Percentiles rank a stretch among this genome's conserved stretches.
phyloP scores from a whole-genome alignment of 1,139 yeast species.

The Magnusiomyces suaveolens region DNA sequence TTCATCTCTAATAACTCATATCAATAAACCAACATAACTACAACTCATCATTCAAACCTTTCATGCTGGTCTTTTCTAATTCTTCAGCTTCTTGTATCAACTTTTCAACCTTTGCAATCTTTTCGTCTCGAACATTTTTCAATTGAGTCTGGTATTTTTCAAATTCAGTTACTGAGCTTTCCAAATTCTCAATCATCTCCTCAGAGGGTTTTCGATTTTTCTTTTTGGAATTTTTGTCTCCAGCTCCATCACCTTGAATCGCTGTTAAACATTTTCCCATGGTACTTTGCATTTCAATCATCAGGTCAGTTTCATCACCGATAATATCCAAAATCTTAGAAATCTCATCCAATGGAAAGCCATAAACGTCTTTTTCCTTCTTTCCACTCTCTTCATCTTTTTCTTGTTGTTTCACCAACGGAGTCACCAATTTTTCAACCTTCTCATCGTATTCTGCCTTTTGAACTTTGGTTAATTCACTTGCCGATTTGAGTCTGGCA shows the following conservation, averaged over 20 bases:
- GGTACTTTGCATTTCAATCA: not conserved
- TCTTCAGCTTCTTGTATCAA: conserved; percentile 6
- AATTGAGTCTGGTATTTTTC: conserved; percentile 30
- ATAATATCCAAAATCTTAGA: not conserved
- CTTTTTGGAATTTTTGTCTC: not conserved
- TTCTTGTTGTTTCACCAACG: not conserved
- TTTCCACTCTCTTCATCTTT: conserved; percentile 6
- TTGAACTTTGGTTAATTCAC: not conserved
- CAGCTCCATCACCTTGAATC: conserved; percentile 46
- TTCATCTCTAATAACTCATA: too few species aligned
- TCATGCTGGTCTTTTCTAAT: conserved; percentile 10
- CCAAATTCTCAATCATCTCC: conserved; percentile 29
- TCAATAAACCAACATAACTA: too few species aligned
- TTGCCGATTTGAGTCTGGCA: not conserved
- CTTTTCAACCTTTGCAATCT: conserved; percentile 9
- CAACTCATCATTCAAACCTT: conserved; percentile 17
- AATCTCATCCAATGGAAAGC: not conserved
- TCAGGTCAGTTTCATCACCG: not conserved
- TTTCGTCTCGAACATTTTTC: conserved; percentile 17
- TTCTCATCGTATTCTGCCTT: not conserved
- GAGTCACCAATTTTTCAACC: not conserved
- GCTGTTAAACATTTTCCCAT: conserved; percentile 40
- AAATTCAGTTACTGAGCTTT: conserved; percentile 40
- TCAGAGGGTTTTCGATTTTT: not conserved
- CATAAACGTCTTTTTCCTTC: conserved; percentile 2